Conservation (phyloP, 148 eudicot genomes). For the Simmondsia chinensis region DNA sequence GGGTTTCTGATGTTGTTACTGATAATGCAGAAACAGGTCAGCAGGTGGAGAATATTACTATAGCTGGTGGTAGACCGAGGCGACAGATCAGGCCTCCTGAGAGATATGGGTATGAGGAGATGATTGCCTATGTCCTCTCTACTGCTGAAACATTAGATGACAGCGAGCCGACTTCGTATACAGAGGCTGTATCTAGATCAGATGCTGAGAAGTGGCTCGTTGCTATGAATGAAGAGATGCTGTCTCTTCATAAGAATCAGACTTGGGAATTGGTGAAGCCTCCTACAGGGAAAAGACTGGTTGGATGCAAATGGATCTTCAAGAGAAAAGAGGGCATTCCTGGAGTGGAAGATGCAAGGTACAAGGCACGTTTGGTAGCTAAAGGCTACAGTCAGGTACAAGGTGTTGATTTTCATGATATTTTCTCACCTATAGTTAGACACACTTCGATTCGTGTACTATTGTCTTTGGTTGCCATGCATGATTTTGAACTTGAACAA, state of each 20-base stretch:
- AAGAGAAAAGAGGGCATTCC: neutral
- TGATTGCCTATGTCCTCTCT: too few relatives aligned
- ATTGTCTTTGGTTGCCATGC: neutral
- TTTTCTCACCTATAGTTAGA: neutral
- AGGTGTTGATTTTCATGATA: neutral
- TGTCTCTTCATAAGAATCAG: conserved; percentile 1
- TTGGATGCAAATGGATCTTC: conserved; percentile 5
- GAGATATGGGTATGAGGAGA: too few relatives aligned
- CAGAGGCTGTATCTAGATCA: too few relatives aligned
- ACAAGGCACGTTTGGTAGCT: conserved; percentile 8
- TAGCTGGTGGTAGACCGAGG: too few relatives aligned
- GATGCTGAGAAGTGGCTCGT: too few relatives aligned
- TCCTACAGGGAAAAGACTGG: neutral
- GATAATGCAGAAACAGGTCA: too few relatives aligned
- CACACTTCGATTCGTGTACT: neutral
- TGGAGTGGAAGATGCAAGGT: neutral
- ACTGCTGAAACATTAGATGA: too few relatives aligned
- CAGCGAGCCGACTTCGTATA: too few relatives aligned
- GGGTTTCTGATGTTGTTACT: too few relatives aligned
- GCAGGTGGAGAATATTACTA: too few relatives aligned
- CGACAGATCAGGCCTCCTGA: too few relatives aligned
- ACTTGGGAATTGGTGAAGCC: conserved; percentile 1
- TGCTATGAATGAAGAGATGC: too few relatives aligned
- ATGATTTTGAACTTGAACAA: neutral
- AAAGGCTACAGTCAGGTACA: neutral